These are phyloP conservation scores for Fusarium keratoplasticum DNA, from an alignment of 2,329 filamentous ascomycete species.

Conservation along the genomic window DNA sequence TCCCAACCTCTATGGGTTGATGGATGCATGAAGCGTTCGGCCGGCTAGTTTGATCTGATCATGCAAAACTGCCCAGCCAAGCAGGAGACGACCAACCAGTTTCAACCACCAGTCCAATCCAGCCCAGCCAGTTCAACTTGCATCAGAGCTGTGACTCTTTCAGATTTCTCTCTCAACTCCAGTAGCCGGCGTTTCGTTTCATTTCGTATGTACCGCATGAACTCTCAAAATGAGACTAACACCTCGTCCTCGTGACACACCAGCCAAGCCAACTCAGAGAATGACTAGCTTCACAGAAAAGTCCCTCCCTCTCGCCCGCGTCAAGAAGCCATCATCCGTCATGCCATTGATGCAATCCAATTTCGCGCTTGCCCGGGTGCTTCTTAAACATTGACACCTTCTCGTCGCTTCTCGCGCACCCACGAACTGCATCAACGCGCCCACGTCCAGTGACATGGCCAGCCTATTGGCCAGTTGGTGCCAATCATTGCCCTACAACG, in stretches of 20 bases:
- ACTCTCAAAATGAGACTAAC: conserved; percentile 31
- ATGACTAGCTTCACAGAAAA: background rate
- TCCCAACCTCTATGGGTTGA: background rate
- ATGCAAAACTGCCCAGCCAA: conserved; percentile 19
- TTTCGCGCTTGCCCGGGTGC: background rate
- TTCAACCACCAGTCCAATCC: background rate
- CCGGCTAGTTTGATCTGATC: background rate
- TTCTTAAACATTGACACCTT: conserved; percentile 1
- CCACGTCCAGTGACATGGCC: conserved; percentile 28
- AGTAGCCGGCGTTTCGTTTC: conserved; percentile 2
- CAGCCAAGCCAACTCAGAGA: background rate
- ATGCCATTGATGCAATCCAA: background rate
- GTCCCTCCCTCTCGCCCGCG: conserved; percentile 14
- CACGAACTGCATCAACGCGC: conserved; percentile 28
- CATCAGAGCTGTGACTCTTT: background rate
- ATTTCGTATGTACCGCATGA: conserved; percentile 31
- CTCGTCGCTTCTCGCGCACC: conserved; percentile 8
- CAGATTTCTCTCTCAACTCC: background rate
- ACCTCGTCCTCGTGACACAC: conserved; percentile 29
- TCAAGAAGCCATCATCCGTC: conserved; percentile 2
- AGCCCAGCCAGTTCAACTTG: background rate
- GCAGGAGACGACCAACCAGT: background rate
- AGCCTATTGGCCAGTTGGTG: conserved; percentile 26
- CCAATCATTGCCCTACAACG: conserved; percentile 10
- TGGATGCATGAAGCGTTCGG: background rate